Evolutionary conservation across 2,329 filamentous ascomycete genomes (phyloP).

Genomic region (Didymella sp.): DNA sequence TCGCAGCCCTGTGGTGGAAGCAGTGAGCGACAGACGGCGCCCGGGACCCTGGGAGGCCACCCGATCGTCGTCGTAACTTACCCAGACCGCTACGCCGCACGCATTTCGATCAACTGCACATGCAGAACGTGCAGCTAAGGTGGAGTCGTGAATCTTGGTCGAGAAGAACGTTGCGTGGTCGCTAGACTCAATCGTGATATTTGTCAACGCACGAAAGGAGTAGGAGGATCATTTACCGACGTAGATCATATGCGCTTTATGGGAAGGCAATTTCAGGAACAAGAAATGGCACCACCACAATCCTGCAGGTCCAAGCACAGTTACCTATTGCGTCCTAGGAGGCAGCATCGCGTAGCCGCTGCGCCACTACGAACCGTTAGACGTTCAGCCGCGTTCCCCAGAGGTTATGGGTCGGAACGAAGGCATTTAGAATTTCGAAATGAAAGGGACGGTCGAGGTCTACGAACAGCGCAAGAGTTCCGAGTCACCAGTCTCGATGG

Average conservation of each 20-base stretch:
- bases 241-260: constrained; percentile 9
- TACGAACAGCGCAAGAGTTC: constrained; percentile 6
- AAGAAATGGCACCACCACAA: constrained; percentile 5
- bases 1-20: not conserved
- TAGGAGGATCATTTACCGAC: constrained; percentile 10
- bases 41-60: constrained; percentile 2
- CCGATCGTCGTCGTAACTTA: constrained; percentile 5
- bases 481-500: constrained; percentile 10
- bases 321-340: constrained; percentile 2
- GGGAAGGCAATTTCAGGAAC: constrained; percentile 9
- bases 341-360: not conserved
- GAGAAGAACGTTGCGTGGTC: constrained; percentile 8
- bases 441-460: constrained; percentile 9
- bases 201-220: constrained; percentile 15
- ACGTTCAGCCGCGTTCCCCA: constrained; percentile 17
- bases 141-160: constrained; percentile 13
- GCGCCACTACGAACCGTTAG: constrained; percentile 11
- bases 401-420: constrained; percentile 14
- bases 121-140: not conserved
- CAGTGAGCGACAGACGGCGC: not conserved
- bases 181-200: not conserved
- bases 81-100: not conserved
- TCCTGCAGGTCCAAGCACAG: not conserved
- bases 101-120: not conserved
- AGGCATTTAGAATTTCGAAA: constrained; percentile 7